Evolutionary conservation across 1,139 yeast genomes (phyloP), one percentile per base, ranked within the genome.

Genomic region (Pichia sp.): DNA sequence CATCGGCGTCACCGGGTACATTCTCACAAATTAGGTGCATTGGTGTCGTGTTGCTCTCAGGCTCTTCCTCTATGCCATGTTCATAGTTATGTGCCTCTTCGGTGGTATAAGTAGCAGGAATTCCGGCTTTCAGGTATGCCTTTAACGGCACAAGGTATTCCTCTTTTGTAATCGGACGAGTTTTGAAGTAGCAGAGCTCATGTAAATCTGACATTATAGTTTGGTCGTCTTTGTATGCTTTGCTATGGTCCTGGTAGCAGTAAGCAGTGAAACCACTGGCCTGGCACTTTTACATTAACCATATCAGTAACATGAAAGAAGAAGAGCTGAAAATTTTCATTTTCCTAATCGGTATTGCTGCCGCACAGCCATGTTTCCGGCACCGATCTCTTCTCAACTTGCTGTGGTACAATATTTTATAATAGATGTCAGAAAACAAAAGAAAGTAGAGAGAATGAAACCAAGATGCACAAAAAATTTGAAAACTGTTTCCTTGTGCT

Each of bases 31-130:
- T 75, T 51, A 84, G 69, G 68, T 90, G 97, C 61, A 90, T 73
- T 26, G 96, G 96, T 1, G 93, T 86, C 42, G 88, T 87, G 0
- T 80, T 71, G 5, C 71, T 70, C 13, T 75, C 72, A 30, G 77
- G 72, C 13, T 65, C 73, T n/a, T 69, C 71, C 32, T 74, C 78
- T 11, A 70, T 69, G 4, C 68, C 73, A 10, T 77, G 71, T 54
- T 75, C 80, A 63, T 70, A 84, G 53, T 81, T 81, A 50, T 79
- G 77, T 3, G 85, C 88, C 66, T 89, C 95, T 68, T 87, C 93
- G 8, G 85, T 71, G 1, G 96, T 88, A 59, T 88, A 86, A 0
- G 96, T 89, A 1, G 95, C 81, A 2, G 96, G 95, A 11, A 88
- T 80, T 0, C 95, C 95, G 42, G 75, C 74, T 51, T 75, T 72